Evolutionary conservation across 495 filamentous ascomycete species (phyloP), one percentile per base, ranked within the genome.

Genomic region (Aspergillus ellipticus): DNA sequence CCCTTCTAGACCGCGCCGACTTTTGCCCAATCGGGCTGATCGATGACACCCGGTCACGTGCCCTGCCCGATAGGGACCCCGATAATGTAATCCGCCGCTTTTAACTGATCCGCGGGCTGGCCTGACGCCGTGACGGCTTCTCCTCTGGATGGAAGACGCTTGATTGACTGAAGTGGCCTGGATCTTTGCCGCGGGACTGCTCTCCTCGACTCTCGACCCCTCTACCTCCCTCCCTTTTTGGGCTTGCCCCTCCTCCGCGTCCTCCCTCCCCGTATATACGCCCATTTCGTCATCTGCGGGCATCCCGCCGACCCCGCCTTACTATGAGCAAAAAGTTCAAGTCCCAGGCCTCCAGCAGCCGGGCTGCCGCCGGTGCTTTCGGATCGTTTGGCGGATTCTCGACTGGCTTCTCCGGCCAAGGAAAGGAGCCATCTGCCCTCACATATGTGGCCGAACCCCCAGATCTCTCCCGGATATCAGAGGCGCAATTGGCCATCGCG

Each of bases 371-470:
- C 26, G 66, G 69, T 31, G 70, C 72, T 19, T 79, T 79, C 66
- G 74, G 73, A 10, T 66, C 64, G 2, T 82, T 82, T 66, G 74
- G 77, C 20, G 63, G 70, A 6, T 72, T 74, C 49, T 74, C 77
- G 15, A 59, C 64, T 26, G 62, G 58, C 79, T 88, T 68, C 71
- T 74, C 58, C 64, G 66, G 19, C 62, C 72, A 55, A 66, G 82
- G 66, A 42, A 68, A 62, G 54, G 71, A 74, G 55, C 75, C 69
- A 54, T 97, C 78, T 19, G 71, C 73, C 15, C 72, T 88, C n/a
- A 96, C 93, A 35, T 96, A 95, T 70, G 81, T 96, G 45, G 75
- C 85, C 43, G 91, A 93, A 63, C 89, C 90, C 1, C 93, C 89
- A 51, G 86, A 97, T 69, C 80, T 96, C 47, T 86, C 85, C 28